Percentiles rank a stretch among this genome's conserved stretches.
phyloP scores from a whole-genome alignment of 176 grass and related monocot genomes.

The Hordeum marinum region DNA sequence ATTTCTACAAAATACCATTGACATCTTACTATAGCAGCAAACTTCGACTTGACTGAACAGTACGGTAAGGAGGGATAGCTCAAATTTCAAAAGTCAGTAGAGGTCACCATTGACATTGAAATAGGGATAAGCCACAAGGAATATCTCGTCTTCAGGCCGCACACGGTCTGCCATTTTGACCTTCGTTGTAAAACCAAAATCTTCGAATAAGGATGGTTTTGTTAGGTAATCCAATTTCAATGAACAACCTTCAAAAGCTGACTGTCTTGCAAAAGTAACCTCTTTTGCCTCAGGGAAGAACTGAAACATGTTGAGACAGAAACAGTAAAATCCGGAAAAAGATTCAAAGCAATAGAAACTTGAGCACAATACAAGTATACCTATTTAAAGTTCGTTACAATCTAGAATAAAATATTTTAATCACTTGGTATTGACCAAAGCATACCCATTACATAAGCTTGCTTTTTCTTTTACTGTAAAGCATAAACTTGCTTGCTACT shows the following conservation, averaged over 20 bases:
- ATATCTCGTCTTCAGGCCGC: slow-evolving; percentile 64
- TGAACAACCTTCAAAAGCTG: slow-evolving; percentile 79
- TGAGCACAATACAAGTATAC: background rate
- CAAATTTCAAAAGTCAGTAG: background rate
- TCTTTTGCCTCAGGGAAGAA: slow-evolving; percentile 97
- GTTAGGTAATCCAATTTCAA: slow-evolving; percentile 92
- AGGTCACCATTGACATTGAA: slow-evolving; percentile 96
- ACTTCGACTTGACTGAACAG: background rate
- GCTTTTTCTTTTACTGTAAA: background rate
- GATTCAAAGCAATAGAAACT: background rate
- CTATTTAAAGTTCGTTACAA: background rate
- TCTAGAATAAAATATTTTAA: background rate
- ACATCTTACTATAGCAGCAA: slow-evolving; percentile 16
- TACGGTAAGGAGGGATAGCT: background rate
- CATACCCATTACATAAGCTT: background rate
- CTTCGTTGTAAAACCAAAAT: slow-evolving; percentile 91
- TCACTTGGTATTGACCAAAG: background rate
- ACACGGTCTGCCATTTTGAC: slow-evolving; percentile 90
- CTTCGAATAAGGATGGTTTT: slow-evolving; percentile 91
- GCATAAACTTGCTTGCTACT: background rate
- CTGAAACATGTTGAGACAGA: slow-evolving; percentile 36
- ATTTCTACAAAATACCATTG: slow-evolving; percentile 54
- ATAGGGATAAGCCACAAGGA: slow-evolving; percentile 94
- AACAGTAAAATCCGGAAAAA: background rate
- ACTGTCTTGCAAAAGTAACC: slow-evolving; percentile 79